Percentiles rank a stretch among this genome's conserved stretches.
phyloP scores from a whole-genome alignment of 1,284 basidiomycete species.

The Earliella scabrosa region DNA sequence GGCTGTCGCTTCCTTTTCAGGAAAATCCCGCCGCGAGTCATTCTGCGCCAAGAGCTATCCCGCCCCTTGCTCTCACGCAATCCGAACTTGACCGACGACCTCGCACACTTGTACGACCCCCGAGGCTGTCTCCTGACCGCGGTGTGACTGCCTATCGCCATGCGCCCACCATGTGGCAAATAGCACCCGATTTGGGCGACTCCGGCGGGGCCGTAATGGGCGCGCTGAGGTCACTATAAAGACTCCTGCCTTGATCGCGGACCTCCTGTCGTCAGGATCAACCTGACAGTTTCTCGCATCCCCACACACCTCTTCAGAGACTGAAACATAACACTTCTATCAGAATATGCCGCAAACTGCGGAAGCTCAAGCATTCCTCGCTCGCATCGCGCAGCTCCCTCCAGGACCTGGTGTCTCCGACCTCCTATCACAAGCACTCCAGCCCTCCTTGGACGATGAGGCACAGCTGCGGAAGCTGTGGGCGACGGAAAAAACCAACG shows the following conservation, averaged over 20 bases:
- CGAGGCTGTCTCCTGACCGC: neutral
- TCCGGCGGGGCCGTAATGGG: neutral
- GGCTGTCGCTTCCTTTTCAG: too few relatives aligned
- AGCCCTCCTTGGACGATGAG: slow-evolving; percentile 58
- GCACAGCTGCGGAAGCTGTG: slow-evolving; percentile 55
- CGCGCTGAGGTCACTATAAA: neutral
- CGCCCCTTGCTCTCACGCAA: neutral
- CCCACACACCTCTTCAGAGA: too few relatives aligned
- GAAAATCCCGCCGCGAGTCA: too few relatives aligned
- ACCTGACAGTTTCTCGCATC: neutral
- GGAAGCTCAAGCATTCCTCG: slow-evolving; percentile 47
- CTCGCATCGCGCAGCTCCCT: slow-evolving; percentile 44
- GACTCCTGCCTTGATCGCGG: neutral
- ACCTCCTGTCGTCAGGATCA: too few relatives aligned
- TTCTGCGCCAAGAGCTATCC: too few relatives aligned
- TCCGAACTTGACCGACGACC: neutral
- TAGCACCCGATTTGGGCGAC: neutral
- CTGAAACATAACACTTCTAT: too few relatives aligned
- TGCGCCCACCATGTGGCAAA: too few relatives aligned
- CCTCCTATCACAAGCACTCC: slow-evolving; percentile 38
- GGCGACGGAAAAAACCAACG: slow-evolving; percentile 51
- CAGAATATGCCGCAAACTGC: slow-evolving; percentile 32
- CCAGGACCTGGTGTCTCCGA: slow-evolving; percentile 44
- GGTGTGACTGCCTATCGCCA: neutral
- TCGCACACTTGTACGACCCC: neutral